Conservation (phyloP, 1,139 yeast genomes). For the Magnusiomyces clavatus region DNA sequence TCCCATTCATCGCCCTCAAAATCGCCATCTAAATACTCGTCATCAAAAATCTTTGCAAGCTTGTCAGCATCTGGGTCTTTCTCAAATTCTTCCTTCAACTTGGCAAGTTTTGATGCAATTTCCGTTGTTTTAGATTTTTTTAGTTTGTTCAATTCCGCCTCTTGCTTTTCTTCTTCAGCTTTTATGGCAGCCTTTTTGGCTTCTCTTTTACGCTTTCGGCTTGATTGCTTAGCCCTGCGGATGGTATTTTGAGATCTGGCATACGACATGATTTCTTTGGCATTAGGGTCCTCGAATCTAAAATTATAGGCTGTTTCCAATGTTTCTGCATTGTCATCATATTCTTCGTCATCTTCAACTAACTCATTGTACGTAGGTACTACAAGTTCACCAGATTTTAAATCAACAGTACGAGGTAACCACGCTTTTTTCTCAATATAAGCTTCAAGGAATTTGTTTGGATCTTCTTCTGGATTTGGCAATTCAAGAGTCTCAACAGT, state of each 20-base stretch:
- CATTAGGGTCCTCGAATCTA: slow-evolving; percentile 85
- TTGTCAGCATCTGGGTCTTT: slow-evolving; percentile 56
- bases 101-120: slow-evolving; percentile 66
- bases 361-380: slow-evolving; percentile 44
- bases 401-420: slow-evolving; percentile 58
- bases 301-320: slow-evolving; percentile 92
- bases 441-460: slow-evolving; percentile 61
- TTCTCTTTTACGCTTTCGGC: slow-evolving; percentile 80
- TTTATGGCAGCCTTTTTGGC: slow-evolving; percentile 49
- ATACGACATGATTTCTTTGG: slow-evolving; percentile 90
- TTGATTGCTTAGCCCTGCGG: slow-evolving; percentile 67
- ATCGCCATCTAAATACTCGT: slow-evolving; percentile 72
- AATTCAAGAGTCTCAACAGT: slow-evolving; percentile 34
- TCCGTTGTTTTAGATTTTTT: slow-evolving; percentile 70
- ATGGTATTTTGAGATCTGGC: slow-evolving; percentile 93
- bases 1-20: slow-evolving; percentile 95
- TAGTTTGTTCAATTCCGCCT: slow-evolving; percentile 60
- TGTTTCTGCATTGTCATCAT: slow-evolving; percentile 84
- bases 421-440: slow-evolving; percentile 77
- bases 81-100: slow-evolving; percentile 79
- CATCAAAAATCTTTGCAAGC: slow-evolving; percentile 49
- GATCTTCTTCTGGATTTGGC: slow-evolving; percentile 64
- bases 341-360: slow-evolving; percentile 69
- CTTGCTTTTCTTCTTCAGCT: slow-evolving; percentile 45
- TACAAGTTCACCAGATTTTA: slow-evolving; percentile 41